Evolutionary conservation across 495 filamentous ascomycete species (phyloP), one percentile per base, ranked within the genome.

Genomic region (Elaphomyces granulatus): DNA sequence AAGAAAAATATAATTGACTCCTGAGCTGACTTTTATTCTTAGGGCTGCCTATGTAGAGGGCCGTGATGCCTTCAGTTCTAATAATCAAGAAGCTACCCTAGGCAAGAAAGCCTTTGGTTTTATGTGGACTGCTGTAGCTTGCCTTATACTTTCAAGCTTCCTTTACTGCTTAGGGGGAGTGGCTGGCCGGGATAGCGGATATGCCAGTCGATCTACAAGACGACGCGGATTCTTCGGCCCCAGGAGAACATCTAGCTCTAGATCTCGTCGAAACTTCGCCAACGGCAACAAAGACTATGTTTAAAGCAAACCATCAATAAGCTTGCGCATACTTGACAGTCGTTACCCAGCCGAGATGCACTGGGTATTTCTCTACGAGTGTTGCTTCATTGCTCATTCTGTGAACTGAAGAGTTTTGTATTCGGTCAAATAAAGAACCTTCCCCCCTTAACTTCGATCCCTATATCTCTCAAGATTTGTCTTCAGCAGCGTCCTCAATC

Each of bases 21-120:
- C 36, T 20, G n/a, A n/a, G n/a, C n/a, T n/a, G n/a, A n/a, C n/a
- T n/a, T n/a, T n/a, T n/a, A 15, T 8, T 18, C 32, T 33, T 46
- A 84, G 80, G 34, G 76, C 82, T 15, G 79, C 75, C 39, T 87
- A 74, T 47, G 83, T 93, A 41, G 66, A 78, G 55, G 81, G 75
- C 48, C 84, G 86, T 47, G 61, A 86, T 52, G 66, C 60, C 14
- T 92, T 93, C 65, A 61, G 59, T 20, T 41, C 49, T 23, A 70
- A 66, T 41, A 71, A 70, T 48, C 71, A 77, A 33, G 37, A 43
- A 26, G 74, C 87, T 16, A 55, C 47, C 6, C 56, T 94, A 3
- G 87, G 87, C 18, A 47, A 58, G 12, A 83, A 85, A 45, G 77
- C 81, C 4, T 87, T 82, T 48, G 87, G 74, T 19, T 94, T 93